phyloP scores from a whole-genome alignment of 2,329 filamentous ascomycete species.

The Boeremia lycopersici region DNA sequence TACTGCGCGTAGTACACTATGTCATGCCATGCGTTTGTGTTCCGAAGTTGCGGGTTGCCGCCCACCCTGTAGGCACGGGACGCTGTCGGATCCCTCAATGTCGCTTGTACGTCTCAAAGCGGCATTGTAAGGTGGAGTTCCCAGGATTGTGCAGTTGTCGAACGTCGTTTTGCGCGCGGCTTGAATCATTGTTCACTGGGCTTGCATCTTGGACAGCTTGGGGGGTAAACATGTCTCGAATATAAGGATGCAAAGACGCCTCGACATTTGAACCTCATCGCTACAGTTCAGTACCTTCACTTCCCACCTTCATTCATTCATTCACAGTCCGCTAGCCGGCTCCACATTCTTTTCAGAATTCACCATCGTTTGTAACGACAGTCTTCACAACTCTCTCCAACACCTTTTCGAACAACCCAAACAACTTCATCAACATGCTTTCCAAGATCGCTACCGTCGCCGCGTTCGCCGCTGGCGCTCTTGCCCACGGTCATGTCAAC shows the following conservation, averaged over 20 bases:
- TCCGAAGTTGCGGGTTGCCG: conserved; percentile 19
- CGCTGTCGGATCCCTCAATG: conserved; percentile 27
- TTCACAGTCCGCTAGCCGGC: conserved; percentile 39
- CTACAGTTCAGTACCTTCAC: conserved; percentile 39
- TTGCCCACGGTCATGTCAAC: conserved; percentile 55
- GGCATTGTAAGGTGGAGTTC: conserved; percentile 20
- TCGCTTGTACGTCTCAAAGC: conserved; percentile 28
- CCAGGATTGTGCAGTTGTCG: conserved; percentile 8
- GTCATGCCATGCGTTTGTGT: conserved; percentile 5
- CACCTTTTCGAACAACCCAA: conserved; percentile 16
- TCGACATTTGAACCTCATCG: conserved; percentile 21
- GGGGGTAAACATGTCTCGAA: conserved; percentile 3
- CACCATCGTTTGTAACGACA: conserved; percentile 30
- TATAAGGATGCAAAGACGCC: conserved; percentile 3
- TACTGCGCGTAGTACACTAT: conserved; percentile 5
- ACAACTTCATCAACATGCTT: conserved; percentile 33
- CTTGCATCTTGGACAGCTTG: conserved; percentile 10
- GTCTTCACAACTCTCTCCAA: conserved; percentile 17
- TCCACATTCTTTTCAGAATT: conserved; percentile 39
- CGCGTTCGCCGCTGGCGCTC: conserved; percentile 44
- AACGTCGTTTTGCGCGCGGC: conserved; percentile 23
- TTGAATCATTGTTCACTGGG: conserved; percentile 18
- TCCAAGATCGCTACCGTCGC: conserved; percentile 34
- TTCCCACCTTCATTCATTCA: conserved; percentile 35
- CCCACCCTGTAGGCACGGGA: conserved; percentile 24